Conservation (phyloP, 495 filamentous ascomycete species). For the Clavariopsis aquatica region DNA sequence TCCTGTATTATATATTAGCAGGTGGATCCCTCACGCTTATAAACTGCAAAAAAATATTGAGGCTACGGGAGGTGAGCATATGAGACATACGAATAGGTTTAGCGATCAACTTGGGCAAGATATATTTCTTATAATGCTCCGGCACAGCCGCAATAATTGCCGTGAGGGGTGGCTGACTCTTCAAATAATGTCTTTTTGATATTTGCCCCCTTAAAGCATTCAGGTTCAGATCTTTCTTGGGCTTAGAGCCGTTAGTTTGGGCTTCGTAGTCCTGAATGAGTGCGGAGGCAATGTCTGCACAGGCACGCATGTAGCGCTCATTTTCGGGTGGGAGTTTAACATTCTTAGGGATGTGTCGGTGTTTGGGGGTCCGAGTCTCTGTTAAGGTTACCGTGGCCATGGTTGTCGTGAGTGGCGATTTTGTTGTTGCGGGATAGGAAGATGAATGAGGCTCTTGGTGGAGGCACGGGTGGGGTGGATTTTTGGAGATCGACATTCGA, state of each 20-base stretch:
- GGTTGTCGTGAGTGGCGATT: conserved; percentile 22
- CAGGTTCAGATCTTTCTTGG: conserved; percentile 85
- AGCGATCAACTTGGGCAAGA: conserved; percentile 89
- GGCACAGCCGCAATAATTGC: conserved; percentile 97
- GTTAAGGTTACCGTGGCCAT: conserved; percentile 68
- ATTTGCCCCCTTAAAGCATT: conserved; percentile 85
- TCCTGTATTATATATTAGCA: conserved; percentile 50
- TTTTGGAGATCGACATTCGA: conserved; percentile 3
- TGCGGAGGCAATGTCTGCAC: conserved; percentile 89
- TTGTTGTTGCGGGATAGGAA: too few species aligned
- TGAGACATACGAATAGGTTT: conserved; percentile 83
- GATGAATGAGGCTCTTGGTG: conserved; percentile 6
- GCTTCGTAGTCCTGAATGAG: conserved; percentile 92
- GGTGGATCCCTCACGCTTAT: background rate
- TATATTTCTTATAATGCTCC: conserved; percentile 99
- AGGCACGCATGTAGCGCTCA: conserved; percentile 88
- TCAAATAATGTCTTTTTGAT: conserved; percentile 85
- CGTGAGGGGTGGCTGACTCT: conserved; percentile 83
- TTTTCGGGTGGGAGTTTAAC: conserved; percentile 82
- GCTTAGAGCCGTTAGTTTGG: conserved; percentile 65
- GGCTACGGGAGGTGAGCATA: background rate
- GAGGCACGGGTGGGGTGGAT: conserved; percentile 13
- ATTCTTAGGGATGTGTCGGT: conserved; percentile 61
- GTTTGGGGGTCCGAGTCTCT: conserved; percentile 49
- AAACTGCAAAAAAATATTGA: background rate